Evolutionary conservation across 768 basidiomycete genomes (phyloP).

Genomic region (Gelatoporia subvermispora): DNA sequence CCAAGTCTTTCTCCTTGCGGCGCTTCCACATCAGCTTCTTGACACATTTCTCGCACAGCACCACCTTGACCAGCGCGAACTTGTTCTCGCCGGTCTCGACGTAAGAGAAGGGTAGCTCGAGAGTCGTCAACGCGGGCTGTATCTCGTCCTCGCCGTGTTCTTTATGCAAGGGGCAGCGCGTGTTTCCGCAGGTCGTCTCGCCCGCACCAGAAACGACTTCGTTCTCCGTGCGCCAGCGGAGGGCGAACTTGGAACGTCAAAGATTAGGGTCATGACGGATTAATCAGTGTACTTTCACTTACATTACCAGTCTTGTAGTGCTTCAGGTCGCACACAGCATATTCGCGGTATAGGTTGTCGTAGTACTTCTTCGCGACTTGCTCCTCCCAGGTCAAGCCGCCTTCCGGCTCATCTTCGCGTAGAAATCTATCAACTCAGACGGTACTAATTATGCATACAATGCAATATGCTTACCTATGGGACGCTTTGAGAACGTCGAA

Average conservation of each 20-base stretch:
- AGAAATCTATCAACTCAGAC: slow-evolving; percentile 54
- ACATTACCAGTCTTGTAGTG: slow-evolving; percentile 93
- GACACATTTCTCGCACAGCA: slow-evolving; percentile 72
- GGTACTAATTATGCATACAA: neutral
- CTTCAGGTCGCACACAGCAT: slow-evolving; percentile 88
- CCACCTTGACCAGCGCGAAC: slow-evolving; percentile 86
- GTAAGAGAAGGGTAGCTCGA: slow-evolving; percentile 90
- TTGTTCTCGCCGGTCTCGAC: slow-evolving; percentile 71
- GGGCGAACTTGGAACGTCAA: slow-evolving; percentile 56
- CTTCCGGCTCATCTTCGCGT: slow-evolving; percentile 46
- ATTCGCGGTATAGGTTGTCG: slow-evolving; percentile 83
- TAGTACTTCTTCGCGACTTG: slow-evolving; percentile 88
- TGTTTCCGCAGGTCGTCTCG: slow-evolving; percentile 84
- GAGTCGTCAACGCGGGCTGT: slow-evolving; percentile 49
- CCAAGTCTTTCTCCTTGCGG: slow-evolving; percentile 50
- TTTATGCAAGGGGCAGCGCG: slow-evolving; percentile 67
- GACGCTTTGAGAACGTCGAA: slow-evolving; percentile 74
- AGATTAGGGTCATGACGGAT: neutral
- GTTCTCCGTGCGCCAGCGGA: slow-evolving; percentile 90
- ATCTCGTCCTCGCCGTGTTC: slow-evolving; percentile 18
- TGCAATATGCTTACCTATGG: slow-evolving; percentile 46
- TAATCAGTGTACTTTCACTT: slow-evolving; percentile 18
- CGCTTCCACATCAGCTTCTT: slow-evolving; percentile 87
- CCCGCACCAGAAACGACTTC: slow-evolving; percentile 87
- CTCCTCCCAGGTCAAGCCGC: slow-evolving; percentile 68